Conservation (phyloP, 2,329 filamentous ascomycete genomes). For the Graphilbum fragrans region DNA sequence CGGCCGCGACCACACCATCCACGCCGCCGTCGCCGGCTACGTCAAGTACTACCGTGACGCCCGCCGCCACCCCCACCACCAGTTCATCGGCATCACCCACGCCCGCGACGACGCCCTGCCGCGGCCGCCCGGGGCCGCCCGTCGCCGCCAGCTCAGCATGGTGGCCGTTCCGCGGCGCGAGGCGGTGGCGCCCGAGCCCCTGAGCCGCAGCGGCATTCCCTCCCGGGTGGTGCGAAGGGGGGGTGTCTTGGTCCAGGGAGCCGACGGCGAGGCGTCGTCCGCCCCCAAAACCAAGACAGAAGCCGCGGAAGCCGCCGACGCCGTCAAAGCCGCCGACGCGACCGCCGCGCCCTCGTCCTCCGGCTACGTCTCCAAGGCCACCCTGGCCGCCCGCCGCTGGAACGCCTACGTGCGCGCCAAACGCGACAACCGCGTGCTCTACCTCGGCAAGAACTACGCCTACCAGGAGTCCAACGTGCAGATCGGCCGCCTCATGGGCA, state of each 20-base stretch:
- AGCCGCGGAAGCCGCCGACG: background rate
- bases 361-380: constrained; percentile 1
- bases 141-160: constrained; percentile 67
- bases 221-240: constrained; percentile 18
- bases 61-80: constrained; percentile 64
- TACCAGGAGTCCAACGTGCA: constrained; percentile 50
- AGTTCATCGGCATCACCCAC: constrained; percentile 91
- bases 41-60: constrained; percentile 97
- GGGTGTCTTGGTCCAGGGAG: constrained; percentile 6
- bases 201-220: constrained; percentile 24
- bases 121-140: constrained; percentile 58
- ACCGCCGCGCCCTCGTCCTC: too few relatives aligned
- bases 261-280: background rate
- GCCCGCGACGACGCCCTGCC: constrained; percentile 72
- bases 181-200: constrained; percentile 16
- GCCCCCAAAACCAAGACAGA: background rate
- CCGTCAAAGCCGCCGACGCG: background rate
- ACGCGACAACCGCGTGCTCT: constrained; percentile 9
- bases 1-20: constrained; percentile 94
- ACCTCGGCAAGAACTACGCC: constrained; percentile 31
- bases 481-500: constrained; percentile 39
- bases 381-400: constrained; percentile 9
- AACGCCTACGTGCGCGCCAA: constrained; percentile 11
- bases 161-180: constrained; percentile 33
- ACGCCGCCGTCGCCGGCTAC: constrained; percentile 72